Evolutionary conservation across 129 eudicot species (phyloP).

Genomic region (Ambrosia trifida): DNA sequence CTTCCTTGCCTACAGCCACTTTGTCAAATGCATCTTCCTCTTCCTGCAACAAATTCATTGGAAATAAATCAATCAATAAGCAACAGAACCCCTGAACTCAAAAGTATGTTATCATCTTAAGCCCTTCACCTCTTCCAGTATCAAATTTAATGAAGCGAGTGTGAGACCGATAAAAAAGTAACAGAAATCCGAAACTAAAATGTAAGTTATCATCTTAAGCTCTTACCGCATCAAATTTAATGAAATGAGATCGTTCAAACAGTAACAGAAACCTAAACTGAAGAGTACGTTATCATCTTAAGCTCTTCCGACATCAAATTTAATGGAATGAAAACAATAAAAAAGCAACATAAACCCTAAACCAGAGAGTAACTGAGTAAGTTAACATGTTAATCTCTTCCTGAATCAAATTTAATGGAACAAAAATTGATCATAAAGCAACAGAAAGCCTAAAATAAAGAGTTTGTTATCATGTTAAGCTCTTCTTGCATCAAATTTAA

Average conservation of each 20-base stretch:
- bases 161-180: not conserved
- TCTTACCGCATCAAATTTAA: not conserved
- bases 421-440: not conserved
- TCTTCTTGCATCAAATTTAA: not conserved
- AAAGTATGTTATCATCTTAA: not conserved
- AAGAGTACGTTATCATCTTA: not conserved
- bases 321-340: not conserved
- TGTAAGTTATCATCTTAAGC: not conserved
- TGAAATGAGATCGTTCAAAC: not conserved
- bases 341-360: not conserved
- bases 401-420: not conserved
- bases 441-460: not conserved
- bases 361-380: not conserved
- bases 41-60: slow-evolving; percentile 48
- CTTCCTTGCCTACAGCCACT: slow-evolving; percentile 66
- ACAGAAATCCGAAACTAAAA: slow-evolving; percentile 14
- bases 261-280: not conserved
- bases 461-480: not conserved
- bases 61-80: not conserved
- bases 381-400: not conserved
- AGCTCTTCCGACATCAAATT: not conserved
- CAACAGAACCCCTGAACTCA: not conserved
- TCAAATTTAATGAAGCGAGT: not conserved
- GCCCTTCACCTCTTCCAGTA: not conserved
- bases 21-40: slow-evolving; percentile 86